Conservation (phyloP, 2,329 filamentous ascomycete species). For the Calonectria leucothoes region DNA sequence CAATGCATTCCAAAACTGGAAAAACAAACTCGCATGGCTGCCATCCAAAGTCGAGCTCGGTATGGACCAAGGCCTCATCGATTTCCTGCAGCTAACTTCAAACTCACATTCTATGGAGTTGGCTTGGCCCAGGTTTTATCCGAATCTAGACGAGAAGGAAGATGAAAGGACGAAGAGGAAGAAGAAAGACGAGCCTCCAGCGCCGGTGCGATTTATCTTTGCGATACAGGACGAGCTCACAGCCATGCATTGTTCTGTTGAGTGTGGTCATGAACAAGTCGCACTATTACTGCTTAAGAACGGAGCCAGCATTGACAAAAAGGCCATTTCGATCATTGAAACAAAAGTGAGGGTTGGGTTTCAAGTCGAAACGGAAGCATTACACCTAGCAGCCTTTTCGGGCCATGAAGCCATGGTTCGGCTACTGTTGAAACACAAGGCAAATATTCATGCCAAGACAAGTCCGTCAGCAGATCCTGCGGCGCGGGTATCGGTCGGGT, state of each 20-base stretch:
- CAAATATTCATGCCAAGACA: background rate
- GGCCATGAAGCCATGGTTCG: background rate
- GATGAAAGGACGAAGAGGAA: background rate
- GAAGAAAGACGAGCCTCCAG: background rate
- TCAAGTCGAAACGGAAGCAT: background rate
- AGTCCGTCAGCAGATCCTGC: background rate
- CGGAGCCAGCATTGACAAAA: background rate
- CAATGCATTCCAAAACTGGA: background rate
- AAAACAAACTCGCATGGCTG: background rate
- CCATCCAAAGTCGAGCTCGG: background rate
- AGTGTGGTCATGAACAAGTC: background rate
- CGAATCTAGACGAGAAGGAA: background rate
- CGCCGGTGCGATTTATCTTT: background rate
- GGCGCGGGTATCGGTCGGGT: background rate
- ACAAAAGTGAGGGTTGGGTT: background rate
- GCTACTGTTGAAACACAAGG: background rate
- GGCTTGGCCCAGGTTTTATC: background rate
- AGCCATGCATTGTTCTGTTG: background rate
- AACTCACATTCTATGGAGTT: background rate
- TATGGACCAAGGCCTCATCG: background rate
- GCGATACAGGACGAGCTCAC: background rate
- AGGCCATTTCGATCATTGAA: background rate
- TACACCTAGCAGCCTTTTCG: background rate
- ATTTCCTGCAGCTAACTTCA: background rate
- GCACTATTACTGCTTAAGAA: background rate